These are phyloP conservation scores for Gloeophyllum trabeum DNA, from an alignment of 768 basidiomycete genomes.

Conservation along the genomic window DNA sequence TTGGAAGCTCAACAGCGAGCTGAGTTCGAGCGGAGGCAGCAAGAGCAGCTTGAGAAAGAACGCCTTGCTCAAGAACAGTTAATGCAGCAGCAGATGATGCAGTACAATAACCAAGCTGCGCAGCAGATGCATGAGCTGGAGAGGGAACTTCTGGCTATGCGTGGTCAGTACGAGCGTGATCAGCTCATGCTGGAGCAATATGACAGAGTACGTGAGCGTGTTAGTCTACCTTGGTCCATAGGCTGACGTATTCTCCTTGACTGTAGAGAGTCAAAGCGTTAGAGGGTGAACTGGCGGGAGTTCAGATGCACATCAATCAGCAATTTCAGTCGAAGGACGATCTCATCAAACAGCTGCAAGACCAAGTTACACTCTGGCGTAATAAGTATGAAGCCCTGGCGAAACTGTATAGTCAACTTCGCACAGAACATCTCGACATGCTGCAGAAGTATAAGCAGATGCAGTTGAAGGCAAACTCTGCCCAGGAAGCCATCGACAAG, in stretches of 20 bases:
- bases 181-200: slow-evolving; percentile 97
- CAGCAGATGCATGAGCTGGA: slow-evolving; percentile 78
- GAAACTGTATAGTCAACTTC: slow-evolving; percentile 96
- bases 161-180: slow-evolving; percentile 96
- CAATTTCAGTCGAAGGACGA: slow-evolving; percentile 92
- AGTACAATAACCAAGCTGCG: slow-evolving; percentile 66
- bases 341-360: slow-evolving; percentile 88
- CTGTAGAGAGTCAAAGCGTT: slow-evolving; percentile 87
- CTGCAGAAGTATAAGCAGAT: slow-evolving; percentile 93
- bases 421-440: slow-evolving; percentile 96
- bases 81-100: slow-evolving; percentile 71
- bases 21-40: slow-evolving; percentile 87
- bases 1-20: slow-evolving; percentile 67
- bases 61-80: slow-evolving; percentile 84
- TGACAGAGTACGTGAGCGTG: slow-evolving; percentile 57
- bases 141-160: slow-evolving; percentile 81
- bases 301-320: slow-evolving; percentile 65
- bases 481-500: slow-evolving; percentile 93
- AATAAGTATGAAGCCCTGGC: slow-evolving; percentile 98
- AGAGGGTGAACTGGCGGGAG: slow-evolving; percentile 76
- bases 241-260: background rate
- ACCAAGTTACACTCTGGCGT: slow-evolving; percentile 94
- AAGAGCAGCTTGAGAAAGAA: slow-evolving; percentile 80
- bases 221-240: background rate
- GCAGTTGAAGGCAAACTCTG: slow-evolving; percentile 96